These are phyloP conservation scores for Pichia sporocuriosa DNA, from an alignment of 805 yeast species.

Conservation along the genomic window DNA sequence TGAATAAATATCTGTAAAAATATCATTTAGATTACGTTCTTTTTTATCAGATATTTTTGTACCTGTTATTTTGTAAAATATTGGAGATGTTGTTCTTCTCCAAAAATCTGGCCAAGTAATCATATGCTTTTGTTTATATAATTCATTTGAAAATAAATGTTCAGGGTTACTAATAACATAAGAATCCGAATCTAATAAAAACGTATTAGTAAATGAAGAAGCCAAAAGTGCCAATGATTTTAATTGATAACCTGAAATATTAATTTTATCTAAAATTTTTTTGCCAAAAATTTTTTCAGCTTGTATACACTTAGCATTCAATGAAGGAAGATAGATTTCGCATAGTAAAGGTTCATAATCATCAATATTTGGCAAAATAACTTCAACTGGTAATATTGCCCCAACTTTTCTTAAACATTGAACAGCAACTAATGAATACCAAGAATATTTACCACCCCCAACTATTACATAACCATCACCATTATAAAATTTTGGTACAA, in stretches of 20 bases:
- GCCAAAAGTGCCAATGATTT: constrained; percentile 41
- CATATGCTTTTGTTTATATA: constrained; percentile 40
- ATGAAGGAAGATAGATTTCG: constrained; percentile 32
- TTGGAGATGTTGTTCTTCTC: constrained; percentile 59
- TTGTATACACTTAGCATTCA: constrained; percentile 37
- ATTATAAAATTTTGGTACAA: constrained; percentile 22
- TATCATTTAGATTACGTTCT: constrained; percentile 29
- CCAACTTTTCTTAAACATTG: constrained; percentile 38
- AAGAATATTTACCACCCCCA: constrained; percentile 39
- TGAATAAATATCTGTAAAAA: constrained; percentile 18
- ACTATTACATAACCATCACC: constrained; percentile 34
- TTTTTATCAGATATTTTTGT: constrained; percentile 33
- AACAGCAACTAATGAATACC: constrained; percentile 34
- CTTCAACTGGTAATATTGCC: constrained; percentile 31
- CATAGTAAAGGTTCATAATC: constrained; percentile 23
- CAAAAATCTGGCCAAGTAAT: constrained; percentile 72
- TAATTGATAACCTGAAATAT: constrained; percentile 31
- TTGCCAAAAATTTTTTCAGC: constrained; percentile 33
- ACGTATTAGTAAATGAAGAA: constrained; percentile 41
- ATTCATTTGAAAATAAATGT: constrained; percentile 38
- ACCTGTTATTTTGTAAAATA: constrained; percentile 49
- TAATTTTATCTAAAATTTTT: constrained; percentile 17
- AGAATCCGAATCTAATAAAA: constrained; percentile 41
- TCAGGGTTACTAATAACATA: constrained; percentile 44
- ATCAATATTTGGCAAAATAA: constrained; percentile 13